Evolutionary conservation across 1,139 yeast genomes (phyloP), one percentile per base, ranked within the genome.

Genomic region (Blastobotrys capitulatus): DNA sequence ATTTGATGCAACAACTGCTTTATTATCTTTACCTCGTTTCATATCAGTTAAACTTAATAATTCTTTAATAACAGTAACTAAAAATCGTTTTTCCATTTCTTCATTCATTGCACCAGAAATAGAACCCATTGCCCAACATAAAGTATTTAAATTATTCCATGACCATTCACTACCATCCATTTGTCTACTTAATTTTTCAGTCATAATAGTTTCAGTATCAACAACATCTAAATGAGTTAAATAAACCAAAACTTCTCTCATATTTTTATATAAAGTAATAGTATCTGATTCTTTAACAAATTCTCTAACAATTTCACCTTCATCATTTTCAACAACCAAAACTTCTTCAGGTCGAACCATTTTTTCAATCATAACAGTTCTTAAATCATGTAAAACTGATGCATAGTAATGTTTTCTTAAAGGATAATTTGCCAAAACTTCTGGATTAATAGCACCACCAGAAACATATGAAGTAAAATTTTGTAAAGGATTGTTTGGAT

Each of bases 291-390:
- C 99, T 66, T 87, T 89, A 52, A 92, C 96, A 59, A 92, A 90
- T 66, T 92, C 98, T 66, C 99, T 81, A 39, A 94, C 98, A 67
- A 92, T 92, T 71, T 92, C 98, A 57, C 98, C 98, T 72, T 92
- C 99, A 68, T 92, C 99, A 65, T 92, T 92, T 69, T 94, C 98
- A 47, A 90, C 97, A 70, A 92, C 81, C 54, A 92, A 76, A 49
- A 90, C 97, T 72, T 92, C 99, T 70, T 92, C 98, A 1, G 99
- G 99, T 67, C 96, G 83, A 1, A 88, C 98, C 98, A 92, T 94
- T 63, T 87, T 86, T 69, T 90, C 97, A 61, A 92, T 92, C 66
- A 92, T 85, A 18, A 94, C 96, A 56, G 86, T 75, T 69, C 98
- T 81, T 60, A 94, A 76, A 63, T 82, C 83, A 3, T 96, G 83